Conservation (phyloP, 768 basidiomycete genomes). For the Rhodotorula toruloides region DNA sequence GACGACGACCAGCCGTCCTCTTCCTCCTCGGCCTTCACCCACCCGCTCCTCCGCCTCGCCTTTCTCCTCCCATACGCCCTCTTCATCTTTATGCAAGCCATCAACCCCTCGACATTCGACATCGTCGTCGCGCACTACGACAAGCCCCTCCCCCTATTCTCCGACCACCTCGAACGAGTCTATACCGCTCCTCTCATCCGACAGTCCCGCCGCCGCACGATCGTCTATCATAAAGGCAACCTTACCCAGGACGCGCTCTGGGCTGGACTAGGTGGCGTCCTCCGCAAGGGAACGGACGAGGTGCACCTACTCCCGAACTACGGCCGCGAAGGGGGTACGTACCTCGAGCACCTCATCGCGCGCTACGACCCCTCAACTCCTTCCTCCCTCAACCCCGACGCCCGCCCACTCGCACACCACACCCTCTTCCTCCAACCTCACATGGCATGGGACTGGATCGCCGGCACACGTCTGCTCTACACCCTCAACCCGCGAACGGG, state of each 20-base stretch:
- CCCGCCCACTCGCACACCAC: conserved; percentile 23
- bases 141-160: conserved; percentile 32
- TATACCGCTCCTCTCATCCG: background rate
- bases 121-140: conserved; percentile 42
- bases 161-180: conserved; percentile 26
- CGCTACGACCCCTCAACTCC: conserved; percentile 26
- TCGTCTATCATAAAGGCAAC: conserved; percentile 41
- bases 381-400: background rate
- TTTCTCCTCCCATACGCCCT: no score
- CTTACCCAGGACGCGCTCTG: background rate
- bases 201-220: conserved; percentile 11
- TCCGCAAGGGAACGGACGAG: conserved; percentile 28
- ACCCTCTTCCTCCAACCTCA: conserved; percentile 45
- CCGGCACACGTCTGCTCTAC: conserved; percentile 36
- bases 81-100: background rate
- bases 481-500: conserved; percentile 32
- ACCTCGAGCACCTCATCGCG: conserved; percentile 41
- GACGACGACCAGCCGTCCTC: background rate
- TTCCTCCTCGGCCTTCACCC: background rate
- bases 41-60: background rate
- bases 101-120: background rate
- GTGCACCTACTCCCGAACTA: conserved; percentile 40
- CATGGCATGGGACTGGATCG: conserved; percentile 43
- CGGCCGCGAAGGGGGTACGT: conserved; percentile 45
- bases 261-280: background rate